Evolutionary conservation across 352 stramenopile species (phyloP), one percentile per base, ranked within the genome.

Genomic region (Pythium monospermum): DNA sequence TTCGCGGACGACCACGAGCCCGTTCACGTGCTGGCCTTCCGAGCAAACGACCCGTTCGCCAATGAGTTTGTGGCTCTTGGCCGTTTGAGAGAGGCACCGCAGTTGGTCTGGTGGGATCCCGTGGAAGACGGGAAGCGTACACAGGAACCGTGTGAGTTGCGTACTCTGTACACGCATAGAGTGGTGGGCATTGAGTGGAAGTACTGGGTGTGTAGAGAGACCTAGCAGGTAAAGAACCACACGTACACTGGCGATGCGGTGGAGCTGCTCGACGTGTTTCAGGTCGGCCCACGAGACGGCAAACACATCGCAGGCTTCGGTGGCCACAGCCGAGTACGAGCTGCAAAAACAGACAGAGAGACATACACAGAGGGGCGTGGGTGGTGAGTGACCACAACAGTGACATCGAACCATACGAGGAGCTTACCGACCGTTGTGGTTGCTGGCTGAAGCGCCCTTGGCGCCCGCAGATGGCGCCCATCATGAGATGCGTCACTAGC

Each of bases 21-120:
- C 76, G 43, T 83, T 69, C 13, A 87, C 62, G 44, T 57, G 53
- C 35, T 87, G 76, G 0, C 69, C 76, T 52, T 84, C 73, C 4
- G 64, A 73, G 37, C 69, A 85, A 21, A 87, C 35, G 11, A 70
- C 73, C 45, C 75, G 76, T 8, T 73, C 71, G 0, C 76, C 76
- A 4, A 82, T 47, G 2, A 78, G 57, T 55, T 83, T 87, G 15
- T 50, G 30, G 30, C 8, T 61, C 36, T 52, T 71, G 1, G 68
- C 69, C 57, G 74, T 40, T 33, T 52, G 15, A 15, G 55, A 36
- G 16, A 31, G 42, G 6, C 26, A 21, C 15, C 35, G 1, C 31
- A 86, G 59, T 15, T 84, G 72, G 22, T 49, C 18, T 12, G 25
- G 23, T 8, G 60, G 28, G 15, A 82, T 59, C 7, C 49, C 45